phyloP scores from a whole-genome alignment of 345 rosid genomes.

The Durio zibethinus region DNA sequence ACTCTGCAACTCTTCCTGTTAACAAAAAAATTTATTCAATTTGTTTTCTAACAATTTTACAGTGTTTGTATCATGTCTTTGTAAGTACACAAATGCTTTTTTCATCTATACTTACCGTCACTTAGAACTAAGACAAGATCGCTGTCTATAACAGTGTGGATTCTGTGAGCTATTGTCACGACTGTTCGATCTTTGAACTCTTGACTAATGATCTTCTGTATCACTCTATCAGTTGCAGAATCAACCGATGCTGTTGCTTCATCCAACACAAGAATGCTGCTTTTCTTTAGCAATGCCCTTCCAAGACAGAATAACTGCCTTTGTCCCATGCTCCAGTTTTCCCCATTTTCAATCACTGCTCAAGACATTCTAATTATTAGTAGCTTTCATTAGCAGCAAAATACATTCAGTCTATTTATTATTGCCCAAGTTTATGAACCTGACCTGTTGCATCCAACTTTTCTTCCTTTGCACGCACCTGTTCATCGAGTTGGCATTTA shows the following conservation, averaged over 20 bases:
- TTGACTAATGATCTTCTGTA: conserved; percentile 70
- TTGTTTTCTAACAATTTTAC: too few relatives aligned
- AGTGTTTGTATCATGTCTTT: neutral
- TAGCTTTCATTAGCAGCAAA: too few relatives aligned
- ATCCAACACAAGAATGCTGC: conserved; percentile 79
- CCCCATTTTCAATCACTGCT: conserved; percentile 88
- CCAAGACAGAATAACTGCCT: conserved; percentile 85
- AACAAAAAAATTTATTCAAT: too few relatives aligned
- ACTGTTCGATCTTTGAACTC: conserved; percentile 81
- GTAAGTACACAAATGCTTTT: neutral
- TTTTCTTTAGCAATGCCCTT: conserved; percentile 78
- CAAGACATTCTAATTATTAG: neutral
- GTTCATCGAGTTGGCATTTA: too few relatives aligned
- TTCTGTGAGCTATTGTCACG: conserved; percentile 95
- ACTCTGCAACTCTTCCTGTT: too few relatives aligned
- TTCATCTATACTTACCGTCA: conserved; percentile 57
- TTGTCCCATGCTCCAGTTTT: conserved; percentile 91
- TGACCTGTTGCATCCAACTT: too few relatives aligned
- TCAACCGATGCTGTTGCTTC: conserved; percentile 96
- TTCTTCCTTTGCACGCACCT: too few relatives aligned
- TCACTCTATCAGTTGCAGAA: conserved; percentile 77
- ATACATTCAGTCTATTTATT: too few relatives aligned
- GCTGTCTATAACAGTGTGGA: conserved; percentile 84
- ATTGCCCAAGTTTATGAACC: too few relatives aligned
- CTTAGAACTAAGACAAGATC: conserved; percentile 90